These are phyloP conservation scores for Schizochytrium sp. DNA, from an alignment of 108 stramenopile species.

Conservation along the genomic window DNA sequence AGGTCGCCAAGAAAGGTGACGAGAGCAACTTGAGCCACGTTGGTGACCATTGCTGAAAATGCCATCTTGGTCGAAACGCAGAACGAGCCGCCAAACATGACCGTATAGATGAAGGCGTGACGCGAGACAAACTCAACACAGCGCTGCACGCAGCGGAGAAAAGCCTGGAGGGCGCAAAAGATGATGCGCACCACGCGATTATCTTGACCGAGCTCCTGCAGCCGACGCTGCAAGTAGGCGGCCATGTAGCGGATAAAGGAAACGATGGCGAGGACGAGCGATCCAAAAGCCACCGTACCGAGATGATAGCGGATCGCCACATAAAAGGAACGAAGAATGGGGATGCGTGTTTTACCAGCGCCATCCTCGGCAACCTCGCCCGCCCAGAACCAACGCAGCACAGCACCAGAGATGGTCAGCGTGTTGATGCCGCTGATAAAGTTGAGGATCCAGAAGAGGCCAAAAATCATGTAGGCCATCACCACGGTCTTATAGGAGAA, in stretches of 20 bases:
- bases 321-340: neutral
- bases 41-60: neutral
- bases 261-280: neutral
- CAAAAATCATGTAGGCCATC: slow-evolving; percentile 6
- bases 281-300: neutral
- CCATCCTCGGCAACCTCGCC: neutral
- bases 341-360: neutral
- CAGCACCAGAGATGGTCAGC: neutral
- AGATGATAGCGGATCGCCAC: neutral
- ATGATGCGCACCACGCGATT: neutral
- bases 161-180: neutral
- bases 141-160: neutral
- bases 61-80: neutral
- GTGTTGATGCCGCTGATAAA: neutral
- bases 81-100: neutral
- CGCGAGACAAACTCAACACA: neutral
- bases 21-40: neutral
- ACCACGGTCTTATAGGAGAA: neutral
- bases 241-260: neutral
- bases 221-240: neutral
- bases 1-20: slow-evolving; percentile 2
- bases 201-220: neutral
- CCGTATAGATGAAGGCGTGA: neutral
- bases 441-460: slow-evolving; percentile 11
- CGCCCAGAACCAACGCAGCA: neutral